Conservation (phyloP, 768 basidiomycete species). For the Mycena olivaceomarginata region DNA sequence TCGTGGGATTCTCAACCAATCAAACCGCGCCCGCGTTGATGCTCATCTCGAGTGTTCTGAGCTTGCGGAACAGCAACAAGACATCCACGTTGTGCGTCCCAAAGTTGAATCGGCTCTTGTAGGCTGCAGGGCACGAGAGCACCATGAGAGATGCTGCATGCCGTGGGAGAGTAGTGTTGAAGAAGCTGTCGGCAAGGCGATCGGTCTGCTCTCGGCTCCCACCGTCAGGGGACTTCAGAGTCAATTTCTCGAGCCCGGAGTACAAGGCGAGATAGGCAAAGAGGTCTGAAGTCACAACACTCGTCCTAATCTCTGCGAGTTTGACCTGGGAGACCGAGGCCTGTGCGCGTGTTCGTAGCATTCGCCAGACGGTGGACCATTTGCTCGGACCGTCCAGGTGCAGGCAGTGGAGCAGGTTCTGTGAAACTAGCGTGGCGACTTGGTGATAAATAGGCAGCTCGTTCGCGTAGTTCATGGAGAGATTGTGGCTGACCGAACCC, state of each 20-base stretch:
- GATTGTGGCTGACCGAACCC: neutral
- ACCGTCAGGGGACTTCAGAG: neutral
- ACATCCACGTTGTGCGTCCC: neutral
- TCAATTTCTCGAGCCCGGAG: constrained; percentile 7
- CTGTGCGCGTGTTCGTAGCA: neutral
- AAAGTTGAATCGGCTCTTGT: neutral
- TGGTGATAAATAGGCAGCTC: neutral
- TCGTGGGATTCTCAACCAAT: neutral
- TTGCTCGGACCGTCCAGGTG: neutral
- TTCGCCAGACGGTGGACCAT: neutral
- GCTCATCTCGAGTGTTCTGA: neutral
- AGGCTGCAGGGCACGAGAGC: neutral
- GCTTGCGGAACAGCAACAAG: neutral
- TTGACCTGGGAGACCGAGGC: neutral
- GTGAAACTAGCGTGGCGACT: neutral
- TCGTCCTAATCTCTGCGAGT: neutral
- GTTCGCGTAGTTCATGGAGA: neutral
- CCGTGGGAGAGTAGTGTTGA: neutral
- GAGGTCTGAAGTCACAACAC: neutral
- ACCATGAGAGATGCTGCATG: neutral
- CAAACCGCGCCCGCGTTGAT: neutral
- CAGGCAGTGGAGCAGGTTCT: neutral
- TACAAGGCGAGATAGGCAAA: neutral
- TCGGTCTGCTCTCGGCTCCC: neutral
- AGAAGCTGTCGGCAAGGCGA: constrained; percentile 11